phyloP scores from a whole-genome alignment of 1,284 basidiomycete genomes.

The Tilletia indica region DNA sequence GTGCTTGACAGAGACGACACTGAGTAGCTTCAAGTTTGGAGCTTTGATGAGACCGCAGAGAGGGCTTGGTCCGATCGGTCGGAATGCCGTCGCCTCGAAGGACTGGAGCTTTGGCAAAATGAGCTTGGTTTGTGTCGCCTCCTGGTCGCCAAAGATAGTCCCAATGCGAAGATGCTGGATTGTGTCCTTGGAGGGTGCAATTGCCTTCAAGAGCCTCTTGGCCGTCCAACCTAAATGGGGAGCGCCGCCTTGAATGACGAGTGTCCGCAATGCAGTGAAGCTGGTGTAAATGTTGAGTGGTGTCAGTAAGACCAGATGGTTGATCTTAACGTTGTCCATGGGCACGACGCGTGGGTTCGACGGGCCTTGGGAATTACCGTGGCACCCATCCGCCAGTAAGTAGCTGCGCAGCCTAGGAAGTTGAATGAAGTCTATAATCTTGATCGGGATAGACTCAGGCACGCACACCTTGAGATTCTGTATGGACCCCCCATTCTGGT shows the following conservation, averaged over 20 bases:
- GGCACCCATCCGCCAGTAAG: neutral
- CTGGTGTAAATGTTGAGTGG: no score
- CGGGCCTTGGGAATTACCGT: neutral
- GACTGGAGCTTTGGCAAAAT: neutral
- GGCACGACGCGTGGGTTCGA: neutral
- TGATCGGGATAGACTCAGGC: neutral
- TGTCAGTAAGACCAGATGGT: no score
- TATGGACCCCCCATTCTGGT: neutral
- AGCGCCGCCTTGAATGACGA: no score
- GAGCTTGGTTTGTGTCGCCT: neutral
- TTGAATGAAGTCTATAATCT: neutral
- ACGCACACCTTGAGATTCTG: neutral
- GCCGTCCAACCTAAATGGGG: no score
- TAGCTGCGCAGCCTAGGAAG: neutral
- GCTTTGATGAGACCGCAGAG: neutral
- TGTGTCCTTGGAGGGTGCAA: neutral
- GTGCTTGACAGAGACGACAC: neutral
- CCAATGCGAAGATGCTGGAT: neutral
- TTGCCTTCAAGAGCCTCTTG: neutral
- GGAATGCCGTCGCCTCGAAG: neutral
- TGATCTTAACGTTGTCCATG: no score
- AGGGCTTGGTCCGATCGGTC: neutral
- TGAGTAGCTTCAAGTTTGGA: neutral
- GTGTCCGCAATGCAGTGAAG: neutral
- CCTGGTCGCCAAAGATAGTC: neutral